These are phyloP conservation scores for Penicillium daleae DNA, from an alignment of 495 filamentous ascomycete genomes.

Conservation along the genomic window DNA sequence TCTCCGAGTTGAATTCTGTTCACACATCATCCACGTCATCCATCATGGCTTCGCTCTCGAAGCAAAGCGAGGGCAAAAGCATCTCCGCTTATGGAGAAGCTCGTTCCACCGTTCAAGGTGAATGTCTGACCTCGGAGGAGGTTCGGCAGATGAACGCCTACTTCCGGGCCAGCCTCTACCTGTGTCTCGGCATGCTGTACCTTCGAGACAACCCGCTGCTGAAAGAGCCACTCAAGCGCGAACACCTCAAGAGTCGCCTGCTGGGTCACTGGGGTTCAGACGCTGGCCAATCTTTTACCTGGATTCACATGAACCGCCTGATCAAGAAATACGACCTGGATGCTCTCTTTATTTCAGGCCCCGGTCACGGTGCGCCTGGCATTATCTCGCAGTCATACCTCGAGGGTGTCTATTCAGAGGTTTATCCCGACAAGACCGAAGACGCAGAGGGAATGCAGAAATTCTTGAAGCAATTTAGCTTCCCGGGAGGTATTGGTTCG, in stretches of 20 bases:
- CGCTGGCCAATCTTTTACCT: conserved; percentile 74
- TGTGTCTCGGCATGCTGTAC: conserved; percentile 76
- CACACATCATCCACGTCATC: neutral
- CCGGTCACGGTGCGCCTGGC: conserved; percentile 72
- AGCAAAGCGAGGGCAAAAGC: conserved; percentile 31
- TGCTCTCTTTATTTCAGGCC: conserved; percentile 69
- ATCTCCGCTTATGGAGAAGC: conserved; percentile 67
- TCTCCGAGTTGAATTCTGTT: no score
- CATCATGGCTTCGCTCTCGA: conserved; percentile 17
- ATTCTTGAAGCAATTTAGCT: conserved; percentile 80
- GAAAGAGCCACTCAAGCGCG: conserved; percentile 60
- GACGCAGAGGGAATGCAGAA: conserved; percentile 65
- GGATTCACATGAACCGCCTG: conserved; percentile 76
- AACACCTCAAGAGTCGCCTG: conserved; percentile 69
- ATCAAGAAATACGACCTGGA: conserved; percentile 77
- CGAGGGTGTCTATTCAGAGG: conserved; percentile 73
- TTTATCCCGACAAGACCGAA: conserved; percentile 68
- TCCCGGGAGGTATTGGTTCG: conserved; percentile 72
- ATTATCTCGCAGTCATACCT: conserved; percentile 73
- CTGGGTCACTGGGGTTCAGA: conserved; percentile 77
- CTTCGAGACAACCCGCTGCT: conserved; percentile 70
- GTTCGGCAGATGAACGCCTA: conserved; percentile 67
- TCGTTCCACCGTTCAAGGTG: conserved; percentile 62
- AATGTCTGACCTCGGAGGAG: conserved; percentile 63
- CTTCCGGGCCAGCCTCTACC: conserved; percentile 71